Evolutionary conservation across 306 rosid genomes (phyloP).

Genomic region (Pterocarpus macrocarpus): DNA sequence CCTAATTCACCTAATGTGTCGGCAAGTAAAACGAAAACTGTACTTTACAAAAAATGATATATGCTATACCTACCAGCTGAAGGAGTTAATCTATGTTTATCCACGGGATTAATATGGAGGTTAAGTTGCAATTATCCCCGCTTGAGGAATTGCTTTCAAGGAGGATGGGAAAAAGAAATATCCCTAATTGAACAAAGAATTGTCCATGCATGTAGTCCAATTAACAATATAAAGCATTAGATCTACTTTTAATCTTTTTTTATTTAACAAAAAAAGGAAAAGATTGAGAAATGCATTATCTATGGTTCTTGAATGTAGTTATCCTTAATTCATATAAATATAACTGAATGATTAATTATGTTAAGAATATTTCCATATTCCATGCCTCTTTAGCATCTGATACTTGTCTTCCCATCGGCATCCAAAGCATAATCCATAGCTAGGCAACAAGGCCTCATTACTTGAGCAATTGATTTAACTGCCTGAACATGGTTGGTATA

Average conservation of each 20-base stretch:
- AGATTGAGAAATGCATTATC: background rate
- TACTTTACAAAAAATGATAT: background rate
- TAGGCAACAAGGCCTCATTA: background rate
- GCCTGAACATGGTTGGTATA: background rate
- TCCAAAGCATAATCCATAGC: background rate
- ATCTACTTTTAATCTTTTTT: background rate
- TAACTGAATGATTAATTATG: constrained; percentile 11
- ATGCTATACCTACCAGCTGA: background rate
- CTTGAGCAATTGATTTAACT: background rate
- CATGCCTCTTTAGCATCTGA: constrained; percentile 22
- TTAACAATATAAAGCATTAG: background rate
- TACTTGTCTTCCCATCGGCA: background rate
- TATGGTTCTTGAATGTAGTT: background rate
- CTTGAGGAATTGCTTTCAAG: too few species aligned
- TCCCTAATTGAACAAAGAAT: background rate
- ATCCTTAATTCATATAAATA: background rate
- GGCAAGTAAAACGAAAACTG: background rate
- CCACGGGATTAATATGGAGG: too few species aligned
- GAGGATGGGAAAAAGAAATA: background rate
- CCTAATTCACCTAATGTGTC: background rate
- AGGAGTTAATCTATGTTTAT: background rate
- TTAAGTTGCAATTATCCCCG: background rate
- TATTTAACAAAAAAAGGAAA: background rate
- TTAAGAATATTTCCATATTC: background rate
- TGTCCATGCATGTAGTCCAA: background rate